phyloP scores from a whole-genome alignment of 2,329 filamentous ascomycete species.

The Colletotrichum sp. region DNA sequence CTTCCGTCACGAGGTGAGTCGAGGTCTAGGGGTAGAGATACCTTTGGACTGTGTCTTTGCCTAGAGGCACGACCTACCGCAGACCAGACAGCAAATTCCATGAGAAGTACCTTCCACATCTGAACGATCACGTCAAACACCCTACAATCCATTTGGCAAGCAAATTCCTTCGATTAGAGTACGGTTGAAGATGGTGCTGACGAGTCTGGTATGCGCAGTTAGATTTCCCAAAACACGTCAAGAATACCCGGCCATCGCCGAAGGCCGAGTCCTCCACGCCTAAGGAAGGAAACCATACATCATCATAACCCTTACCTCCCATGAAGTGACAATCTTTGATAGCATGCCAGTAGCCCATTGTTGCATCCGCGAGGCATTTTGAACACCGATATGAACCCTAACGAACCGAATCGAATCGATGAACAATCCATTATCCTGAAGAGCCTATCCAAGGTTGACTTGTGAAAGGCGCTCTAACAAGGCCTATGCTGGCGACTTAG shows the following conservation, averaged over 20 bases:
- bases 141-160: neutral
- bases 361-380: neutral
- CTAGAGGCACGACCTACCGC: neutral
- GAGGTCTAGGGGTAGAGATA: neutral
- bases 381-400: neutral
- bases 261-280: neutral
- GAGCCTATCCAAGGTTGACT: neutral
- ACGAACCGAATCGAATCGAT: neutral
- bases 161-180: fast-evolving
- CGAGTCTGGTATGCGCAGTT: neutral
- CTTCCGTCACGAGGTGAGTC: neutral
- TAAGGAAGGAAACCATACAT: fast-evolving
- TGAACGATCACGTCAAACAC: fast-evolving
- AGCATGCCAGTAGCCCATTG: fast-evolving
- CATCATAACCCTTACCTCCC: fast-evolving
- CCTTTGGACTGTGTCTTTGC: fast-evolving
- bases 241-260: neutral
- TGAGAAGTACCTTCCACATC: neutral
- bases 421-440: neutral
- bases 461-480: neutral
- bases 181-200: neutral
- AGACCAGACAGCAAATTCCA: neutral
- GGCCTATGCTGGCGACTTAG: fast-evolving
- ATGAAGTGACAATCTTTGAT: fast-evolving
- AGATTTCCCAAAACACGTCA: neutral